Evolutionary conservation across 352 stramenopile genomes (phyloP).

Genomic region (Globisporangium polare): DNA sequence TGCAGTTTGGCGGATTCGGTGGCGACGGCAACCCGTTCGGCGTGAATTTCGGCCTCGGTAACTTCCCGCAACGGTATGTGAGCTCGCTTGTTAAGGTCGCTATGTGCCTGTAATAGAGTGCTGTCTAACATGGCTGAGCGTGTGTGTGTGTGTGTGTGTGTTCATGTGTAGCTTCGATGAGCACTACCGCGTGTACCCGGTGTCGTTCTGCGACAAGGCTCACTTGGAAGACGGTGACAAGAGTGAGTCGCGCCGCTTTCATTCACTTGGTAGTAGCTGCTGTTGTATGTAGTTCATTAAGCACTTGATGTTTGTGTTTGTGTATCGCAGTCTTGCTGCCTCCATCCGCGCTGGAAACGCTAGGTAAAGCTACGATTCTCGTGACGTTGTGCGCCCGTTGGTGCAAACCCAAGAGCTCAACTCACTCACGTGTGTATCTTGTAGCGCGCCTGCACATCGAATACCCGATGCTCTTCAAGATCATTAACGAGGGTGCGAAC

Average conservation of each 20-base stretch:
- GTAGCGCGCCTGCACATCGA: slow-evolving; percentile 92
- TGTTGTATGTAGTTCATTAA: neutral
- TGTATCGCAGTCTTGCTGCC: slow-evolving; percentile 89
- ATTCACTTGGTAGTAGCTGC: neutral
- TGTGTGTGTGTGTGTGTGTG: neutral
- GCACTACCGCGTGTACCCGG: slow-evolving; percentile 83
- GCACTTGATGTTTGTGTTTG: neutral
- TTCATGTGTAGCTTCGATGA: slow-evolving; percentile 63
- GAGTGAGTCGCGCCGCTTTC: slow-evolving; percentile 39
- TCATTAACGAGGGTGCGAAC: slow-evolving; percentile 85
- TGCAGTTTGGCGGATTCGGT: slow-evolving; percentile 68
- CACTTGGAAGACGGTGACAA: slow-evolving; percentile 89
- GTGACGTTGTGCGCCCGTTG: neutral
- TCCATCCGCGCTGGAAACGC: slow-evolving; percentile 95
- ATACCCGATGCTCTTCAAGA: slow-evolving; percentile 99
- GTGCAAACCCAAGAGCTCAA: neutral
- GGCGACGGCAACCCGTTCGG: slow-evolving; percentile 78
- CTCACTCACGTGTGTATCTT: neutral
- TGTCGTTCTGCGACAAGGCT: slow-evolving; percentile 85
- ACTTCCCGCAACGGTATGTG: slow-evolving; percentile 65
- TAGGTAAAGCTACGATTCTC: slow-evolving; percentile 48
- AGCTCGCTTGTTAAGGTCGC: neutral
- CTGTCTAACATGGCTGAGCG: neutral
- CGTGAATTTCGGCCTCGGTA: slow-evolving; percentile 75
- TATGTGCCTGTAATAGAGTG: neutral